Percentiles rank a stretch among this genome's conserved stretches.
These are phyloP conservation scores for Mycena rosella DNA, from an alignment of 768 basidiomycete species.

Conservation along the genomic window DNA sequence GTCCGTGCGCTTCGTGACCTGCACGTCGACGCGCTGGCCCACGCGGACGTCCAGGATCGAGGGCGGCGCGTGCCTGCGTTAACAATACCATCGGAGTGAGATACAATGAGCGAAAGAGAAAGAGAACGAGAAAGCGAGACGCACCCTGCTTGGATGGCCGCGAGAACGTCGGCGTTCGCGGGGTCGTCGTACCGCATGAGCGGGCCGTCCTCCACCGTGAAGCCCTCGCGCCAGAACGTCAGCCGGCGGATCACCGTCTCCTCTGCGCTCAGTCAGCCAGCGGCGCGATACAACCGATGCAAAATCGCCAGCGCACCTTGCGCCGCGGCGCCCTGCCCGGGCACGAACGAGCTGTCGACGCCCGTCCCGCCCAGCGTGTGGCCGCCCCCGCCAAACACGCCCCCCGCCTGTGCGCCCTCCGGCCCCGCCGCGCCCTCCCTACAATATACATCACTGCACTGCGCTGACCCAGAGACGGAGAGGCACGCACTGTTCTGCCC, in stretches of 20 bases:
- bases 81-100: too few relatives aligned
- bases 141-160: constrained; percentile 70
- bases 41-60: constrained; percentile 68
- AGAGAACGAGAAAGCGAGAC: neutral
- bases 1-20: constrained; percentile 64
- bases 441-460: too few relatives aligned
- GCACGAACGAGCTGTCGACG: constrained; percentile 64
- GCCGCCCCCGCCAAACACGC: constrained; percentile 66
- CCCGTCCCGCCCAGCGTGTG: constrained; percentile 78
- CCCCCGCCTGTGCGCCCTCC: constrained; percentile 24
- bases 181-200: constrained; percentile 75
- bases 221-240: constrained; percentile 83
- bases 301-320: neutral
- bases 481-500: constrained; percentile 66
- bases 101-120: too few relatives aligned
- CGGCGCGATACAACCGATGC: too few relatives aligned
- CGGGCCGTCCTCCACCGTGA: constrained; percentile 78
- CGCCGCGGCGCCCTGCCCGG: constrained; percentile 51
- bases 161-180: constrained; percentile 65
- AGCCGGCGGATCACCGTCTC: constrained; percentile 60
- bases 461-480: neutral
- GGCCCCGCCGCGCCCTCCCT: constrained; percentile 27
- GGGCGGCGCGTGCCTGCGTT: constrained; percentile 63
- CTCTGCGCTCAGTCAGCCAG: neutral
- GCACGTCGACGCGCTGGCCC: constrained; percentile 75